Evolutionary conservation across 768 basidiomycete genomes (phyloP), one percentile per base, ranked within the genome.

Genomic region (Termitomyces sp.): DNA sequence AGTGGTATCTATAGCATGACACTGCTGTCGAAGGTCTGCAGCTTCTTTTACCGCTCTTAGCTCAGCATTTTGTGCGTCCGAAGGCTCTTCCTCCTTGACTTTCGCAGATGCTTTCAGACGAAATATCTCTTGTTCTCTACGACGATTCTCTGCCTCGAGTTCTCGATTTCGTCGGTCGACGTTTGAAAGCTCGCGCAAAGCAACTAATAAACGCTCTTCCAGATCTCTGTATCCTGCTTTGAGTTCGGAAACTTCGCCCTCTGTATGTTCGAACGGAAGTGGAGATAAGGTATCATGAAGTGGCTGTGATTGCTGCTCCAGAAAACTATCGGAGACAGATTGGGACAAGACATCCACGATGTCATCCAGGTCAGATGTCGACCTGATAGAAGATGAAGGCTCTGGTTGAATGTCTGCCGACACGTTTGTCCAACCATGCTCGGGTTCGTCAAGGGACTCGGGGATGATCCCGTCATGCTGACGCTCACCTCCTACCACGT

Each of bases 111-210:
- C 50, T 26, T 27, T 37, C 9, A 51, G 16, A 37, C 20, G 50
- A 37, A 22, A 24, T 12, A 51, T 12, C n/a, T 51, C 50, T 51
- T 55, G 56, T 18, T 27, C 53, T 47, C 31, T 51, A 9, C 32
- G 47, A 32, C 32, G 29, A 24, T 58, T 60, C 34, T 62, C 59
- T n/a, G 49, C 59, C 22, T 53, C 53, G 5, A 59, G 52, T 27
- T 58, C 57, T 37, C 39, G 50, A n/a, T 53, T 61, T 24, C 53
- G 44, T 53, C 48, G 55, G 7, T 53, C 49, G 24, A 44, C 39
- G 18, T 50, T 29, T 3, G 55, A 43, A 44, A 63, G 55, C 31
- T 59, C 56, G 9, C 41, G 46, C 20, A 50, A 36, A 7, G 52
- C 53, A 42, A 31, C 31, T 20, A n/a, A 27, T 46, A 64, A 24